Conservation (phyloP, 73 alveolate genomes). For the Stentor coeruleus region DNA sequence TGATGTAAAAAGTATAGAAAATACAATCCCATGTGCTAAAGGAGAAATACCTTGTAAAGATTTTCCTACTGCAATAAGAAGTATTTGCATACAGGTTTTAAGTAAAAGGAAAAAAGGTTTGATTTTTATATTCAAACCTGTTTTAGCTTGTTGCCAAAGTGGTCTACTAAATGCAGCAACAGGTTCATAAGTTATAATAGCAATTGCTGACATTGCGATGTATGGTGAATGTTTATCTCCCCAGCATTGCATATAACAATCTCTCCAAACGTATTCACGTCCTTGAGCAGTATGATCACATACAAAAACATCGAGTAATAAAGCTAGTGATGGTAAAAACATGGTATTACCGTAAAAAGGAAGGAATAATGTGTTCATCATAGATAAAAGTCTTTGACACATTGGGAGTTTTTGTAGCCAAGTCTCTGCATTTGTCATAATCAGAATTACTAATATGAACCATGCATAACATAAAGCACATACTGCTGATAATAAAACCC, state of each 20-base stretch:
- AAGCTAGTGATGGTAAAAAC: slow-evolving; percentile 13
- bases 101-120: slow-evolving; percentile 20
- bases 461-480: slow-evolving; percentile 23
- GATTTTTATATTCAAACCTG: slow-evolving; percentile 13
- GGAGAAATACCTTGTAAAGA: slow-evolving; percentile 19
- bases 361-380: slow-evolving; percentile 14
- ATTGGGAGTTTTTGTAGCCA: slow-evolving; percentile 20
- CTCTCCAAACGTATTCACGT: slow-evolving; percentile 24
- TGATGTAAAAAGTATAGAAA: not conserved
- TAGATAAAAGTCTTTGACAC: not conserved
- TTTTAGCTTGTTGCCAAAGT: slow-evolving; percentile 25
- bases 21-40: slow-evolving; percentile 23
- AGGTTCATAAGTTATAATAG: slow-evolving; percentile 24
- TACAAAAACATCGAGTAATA: slow-evolving; percentile 22
- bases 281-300: slow-evolving; percentile 23
- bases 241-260: slow-evolving; percentile 32
- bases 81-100: slow-evolving; percentile 17
- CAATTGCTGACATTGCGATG: slow-evolving; percentile 20
- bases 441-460: slow-evolving; percentile 15
- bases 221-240: slow-evolving; percentile 12
- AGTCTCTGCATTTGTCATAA: slow-evolving; percentile 28
- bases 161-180: slow-evolving; percentile 24
- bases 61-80: slow-evolving; percentile 20
- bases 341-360: slow-evolving; percentile 27
- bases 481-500: slow-evolving; percentile 2